A percentile compares a stretch with the other conserved stretches of the same genome.
Conservation (phyloP, 192 early-diverging fungal genomes). For the Rhizophlyctis rosea region DNA sequence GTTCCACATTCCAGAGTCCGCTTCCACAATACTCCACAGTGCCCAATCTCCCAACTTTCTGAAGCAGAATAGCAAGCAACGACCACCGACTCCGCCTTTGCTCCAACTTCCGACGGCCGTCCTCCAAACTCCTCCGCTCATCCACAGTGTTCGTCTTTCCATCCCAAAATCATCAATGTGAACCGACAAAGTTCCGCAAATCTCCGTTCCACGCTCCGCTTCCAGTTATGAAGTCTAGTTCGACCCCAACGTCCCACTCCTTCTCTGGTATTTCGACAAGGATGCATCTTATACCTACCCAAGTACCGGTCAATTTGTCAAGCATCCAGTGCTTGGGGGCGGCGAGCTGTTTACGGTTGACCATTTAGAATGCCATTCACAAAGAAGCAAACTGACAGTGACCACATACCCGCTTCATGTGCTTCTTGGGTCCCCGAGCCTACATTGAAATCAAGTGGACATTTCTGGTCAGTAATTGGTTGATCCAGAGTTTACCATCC, state of each 20-base stretch:
- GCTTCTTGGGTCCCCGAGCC: constrained; percentile 99
- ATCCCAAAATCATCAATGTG: not conserved
- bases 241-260: not conserved
- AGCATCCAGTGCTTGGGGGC: constrained; percentile 99
- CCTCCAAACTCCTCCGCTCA: no score
- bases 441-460: no score
- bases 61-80: no score
- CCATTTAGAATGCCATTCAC: not conserved
- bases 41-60: no score
- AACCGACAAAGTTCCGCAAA: not conserved
- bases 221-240: not conserved
- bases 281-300: constrained; percentile 42
- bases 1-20: no score
- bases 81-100: no score
- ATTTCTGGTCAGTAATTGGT: no score
- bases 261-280: no score
- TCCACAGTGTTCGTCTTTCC: not conserved
- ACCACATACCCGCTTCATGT: constrained; percentile 87
- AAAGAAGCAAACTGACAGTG: no score
- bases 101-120: no score
- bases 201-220: not conserved
- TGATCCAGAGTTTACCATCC: no score
- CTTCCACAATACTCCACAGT: no score
- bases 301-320: constrained; percentile 99
- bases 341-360: constrained; percentile 53